Evolutionary conservation across 371 early-diverging fungal genomes (phyloP).

Genomic region (Circinella minor): DNA sequence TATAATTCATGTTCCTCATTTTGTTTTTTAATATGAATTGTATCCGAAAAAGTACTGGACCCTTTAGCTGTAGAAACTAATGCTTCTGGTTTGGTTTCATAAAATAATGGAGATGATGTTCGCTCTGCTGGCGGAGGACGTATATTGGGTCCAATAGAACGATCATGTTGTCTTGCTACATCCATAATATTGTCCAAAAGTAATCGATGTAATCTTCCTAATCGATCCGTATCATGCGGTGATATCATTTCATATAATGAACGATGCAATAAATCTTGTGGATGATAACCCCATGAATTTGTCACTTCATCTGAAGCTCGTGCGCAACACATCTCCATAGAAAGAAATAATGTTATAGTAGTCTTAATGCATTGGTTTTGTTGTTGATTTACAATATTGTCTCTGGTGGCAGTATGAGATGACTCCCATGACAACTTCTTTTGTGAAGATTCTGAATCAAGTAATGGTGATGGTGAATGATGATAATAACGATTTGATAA

Average conservation of each 20-base stretch:
- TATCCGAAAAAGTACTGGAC: slow-evolving; percentile 47
- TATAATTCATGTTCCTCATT: slow-evolving; percentile 44
- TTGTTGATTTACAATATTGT: not conserved
- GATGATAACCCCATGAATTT: slow-evolving; percentile 53
- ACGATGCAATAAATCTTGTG: slow-evolving; percentile 54
- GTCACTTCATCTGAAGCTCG: slow-evolving; percentile 55
- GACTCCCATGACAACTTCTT: not conserved
- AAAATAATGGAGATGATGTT: slow-evolving; percentile 38
- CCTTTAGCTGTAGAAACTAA: slow-evolving; percentile 27
- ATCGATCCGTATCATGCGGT: slow-evolving; percentile 37
- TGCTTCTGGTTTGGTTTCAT: slow-evolving; percentile 34
- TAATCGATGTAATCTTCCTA: slow-evolving; percentile 38
- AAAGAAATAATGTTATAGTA: slow-evolving; percentile 41
- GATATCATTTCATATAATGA: slow-evolving; percentile 54
- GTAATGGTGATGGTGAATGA: not conserved
- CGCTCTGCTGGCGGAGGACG: slow-evolving; percentile 38
- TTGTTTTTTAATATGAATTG: slow-evolving; percentile 42
- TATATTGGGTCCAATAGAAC: slow-evolving; percentile 19
- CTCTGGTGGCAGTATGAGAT: slow-evolving; percentile 6
- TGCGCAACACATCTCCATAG: slow-evolving; percentile 58
- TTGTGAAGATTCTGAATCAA: not conserved
- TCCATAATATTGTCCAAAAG: slow-evolving; percentile 48
- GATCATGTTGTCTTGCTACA: slow-evolving; percentile 24
- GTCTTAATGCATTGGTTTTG: not conserved
- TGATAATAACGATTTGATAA: not conserved